Evolutionary conservation across 164 flowering plant species (phyloP).

Genomic region (Liquidambar formosana): DNA sequence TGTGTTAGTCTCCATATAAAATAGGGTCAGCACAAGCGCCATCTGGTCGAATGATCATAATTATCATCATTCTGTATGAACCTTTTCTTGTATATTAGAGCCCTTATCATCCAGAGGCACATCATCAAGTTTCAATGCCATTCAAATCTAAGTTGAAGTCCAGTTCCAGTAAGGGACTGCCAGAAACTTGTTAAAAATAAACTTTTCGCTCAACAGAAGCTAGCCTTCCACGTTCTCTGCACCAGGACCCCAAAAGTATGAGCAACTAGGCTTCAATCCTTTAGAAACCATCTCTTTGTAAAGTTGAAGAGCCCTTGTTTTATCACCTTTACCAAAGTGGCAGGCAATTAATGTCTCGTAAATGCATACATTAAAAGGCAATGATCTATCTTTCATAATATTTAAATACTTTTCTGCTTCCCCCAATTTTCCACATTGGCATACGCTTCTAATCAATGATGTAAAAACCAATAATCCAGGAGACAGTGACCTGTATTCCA

Average conservation of each 20-base stretch:
- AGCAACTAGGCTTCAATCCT: constrained; percentile 30
- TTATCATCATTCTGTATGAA: no score
- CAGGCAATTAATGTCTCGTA: constrained; percentile 43
- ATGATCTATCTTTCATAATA: constrained; percentile 46
- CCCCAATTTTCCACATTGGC: constrained; percentile 42
- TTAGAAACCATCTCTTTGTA: constrained; percentile 42
- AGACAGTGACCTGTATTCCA: constrained; percentile 49
- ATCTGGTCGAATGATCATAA: no score
- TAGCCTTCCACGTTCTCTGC: constrained; percentile 1
- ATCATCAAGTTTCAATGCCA: no score
- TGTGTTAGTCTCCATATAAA: no score
- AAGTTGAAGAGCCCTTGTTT: constrained; percentile 30
- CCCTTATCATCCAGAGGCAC: no score
- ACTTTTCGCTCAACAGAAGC: not conserved
- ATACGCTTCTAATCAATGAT: constrained; percentile 45
- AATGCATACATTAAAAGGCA: constrained; percentile 23
- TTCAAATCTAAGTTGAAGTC: no score
- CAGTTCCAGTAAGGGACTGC: no score
- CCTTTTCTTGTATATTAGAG: no score
- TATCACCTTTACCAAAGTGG: constrained; percentile 37
- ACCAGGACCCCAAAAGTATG: not conserved
- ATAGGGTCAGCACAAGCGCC: no score
- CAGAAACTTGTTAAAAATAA: no score
- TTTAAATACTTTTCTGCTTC: constrained; percentile 63
- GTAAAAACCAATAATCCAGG: constrained; percentile 41